Conservation (phyloP, 306 rosid species). For the Cucurbita pepo region DNA sequence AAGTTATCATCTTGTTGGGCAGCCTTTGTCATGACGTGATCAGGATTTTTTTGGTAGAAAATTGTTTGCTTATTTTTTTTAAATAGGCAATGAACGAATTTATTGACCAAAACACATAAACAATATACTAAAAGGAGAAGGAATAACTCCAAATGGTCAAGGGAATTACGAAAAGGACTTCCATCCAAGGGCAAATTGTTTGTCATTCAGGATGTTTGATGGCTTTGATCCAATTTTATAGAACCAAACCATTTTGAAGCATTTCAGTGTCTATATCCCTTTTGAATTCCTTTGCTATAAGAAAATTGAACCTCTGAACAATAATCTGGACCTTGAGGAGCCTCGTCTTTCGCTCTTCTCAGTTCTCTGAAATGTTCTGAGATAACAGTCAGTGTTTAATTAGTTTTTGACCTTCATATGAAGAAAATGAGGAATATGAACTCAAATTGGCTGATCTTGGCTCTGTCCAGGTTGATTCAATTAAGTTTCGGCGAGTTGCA, state of each 20-base stretch:
- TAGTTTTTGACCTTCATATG: background rate
- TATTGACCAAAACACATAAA: background rate
- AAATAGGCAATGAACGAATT: background rate
- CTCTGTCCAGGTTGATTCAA: background rate
- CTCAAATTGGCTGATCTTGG: background rate
- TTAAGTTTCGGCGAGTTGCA: background rate
- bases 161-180: background rate
- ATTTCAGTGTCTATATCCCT: background rate
- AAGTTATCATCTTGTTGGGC: background rate
- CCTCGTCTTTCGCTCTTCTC: background rate
- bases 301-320: background rate
- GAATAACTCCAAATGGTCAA: background rate
- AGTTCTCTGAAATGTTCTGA: background rate
- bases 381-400: background rate
- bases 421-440: background rate
- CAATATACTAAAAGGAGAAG: background rate
- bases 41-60: background rate
- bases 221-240: background rate
- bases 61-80: background rate
- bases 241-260: background rate
- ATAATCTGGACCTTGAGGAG: background rate
- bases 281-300: background rate
- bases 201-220: background rate
- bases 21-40: background rate
- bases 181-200: background rate